Percentiles rank a stretch among this genome's conserved stretches.
Conservation (phyloP, 768 basidiomycete species). For the Serendipita sp. region DNA sequence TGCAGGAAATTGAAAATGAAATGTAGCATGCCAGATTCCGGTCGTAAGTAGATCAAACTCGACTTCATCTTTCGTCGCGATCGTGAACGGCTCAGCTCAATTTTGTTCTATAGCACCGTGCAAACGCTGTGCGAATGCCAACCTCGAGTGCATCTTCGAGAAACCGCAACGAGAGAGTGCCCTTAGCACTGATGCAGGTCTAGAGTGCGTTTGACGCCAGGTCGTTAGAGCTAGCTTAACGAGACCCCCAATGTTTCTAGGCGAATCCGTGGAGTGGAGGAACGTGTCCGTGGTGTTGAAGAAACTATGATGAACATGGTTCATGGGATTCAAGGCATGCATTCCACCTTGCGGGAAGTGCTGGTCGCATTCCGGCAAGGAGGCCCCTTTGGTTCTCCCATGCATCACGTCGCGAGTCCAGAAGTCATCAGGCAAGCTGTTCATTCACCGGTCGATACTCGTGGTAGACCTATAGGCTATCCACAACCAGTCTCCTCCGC, state of each 20-base stretch:
- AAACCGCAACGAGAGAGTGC: constrained; percentile 80
- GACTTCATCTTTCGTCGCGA: constrained; percentile 18
- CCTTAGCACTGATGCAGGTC: constrained; percentile 72
- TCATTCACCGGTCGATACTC: not conserved
- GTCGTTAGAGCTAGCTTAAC: not conserved
- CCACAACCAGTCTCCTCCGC: not conserved
- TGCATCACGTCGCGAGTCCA: constrained; percentile 7
- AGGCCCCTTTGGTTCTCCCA: not conserved
- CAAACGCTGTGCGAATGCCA: constrained; percentile 76
- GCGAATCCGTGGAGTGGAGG: not conserved
- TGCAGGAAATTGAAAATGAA: constrained; percentile 96
- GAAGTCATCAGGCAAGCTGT: not conserved
- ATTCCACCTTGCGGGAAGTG: not conserved
- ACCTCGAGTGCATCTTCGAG: constrained; percentile 87
- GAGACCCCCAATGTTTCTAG: not conserved
- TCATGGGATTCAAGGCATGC: not conserved
- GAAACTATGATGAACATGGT: not conserved
- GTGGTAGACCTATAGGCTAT: not conserved
- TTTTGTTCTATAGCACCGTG: constrained; percentile 44
- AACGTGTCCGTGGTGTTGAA: constrained; percentile 2
- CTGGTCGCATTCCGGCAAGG: constrained; percentile 1
- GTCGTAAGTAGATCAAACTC: not conserved
- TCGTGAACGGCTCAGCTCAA: constrained; percentile 51
- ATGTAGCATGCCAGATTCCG: constrained; percentile 35
- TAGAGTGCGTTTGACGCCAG: constrained; percentile 47